Base-by-base conservation (phyloP, 306 rosid species). In the Mimosa bimucronata region DNA sequence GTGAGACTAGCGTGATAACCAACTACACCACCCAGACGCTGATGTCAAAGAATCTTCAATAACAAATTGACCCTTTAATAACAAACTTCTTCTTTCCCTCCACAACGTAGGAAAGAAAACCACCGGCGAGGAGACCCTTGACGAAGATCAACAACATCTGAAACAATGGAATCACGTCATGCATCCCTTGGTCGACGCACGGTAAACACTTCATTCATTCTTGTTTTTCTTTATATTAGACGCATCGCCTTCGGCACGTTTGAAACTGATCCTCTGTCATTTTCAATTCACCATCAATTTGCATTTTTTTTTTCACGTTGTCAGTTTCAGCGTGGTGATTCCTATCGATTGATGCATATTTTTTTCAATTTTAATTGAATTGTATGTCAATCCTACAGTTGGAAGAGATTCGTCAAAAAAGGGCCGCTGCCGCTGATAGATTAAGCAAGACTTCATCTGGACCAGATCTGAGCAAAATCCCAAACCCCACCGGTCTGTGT, bases 401-500 rank as follows among this genome's bases (percentile, higher is more conserved):
- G 78, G 96, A 90, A 73, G 98, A 95, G 61, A 93, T 95, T 90
- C 97, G 97, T 61, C 94, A 93, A 73, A 93, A 95, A 88, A 85
- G 99, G 71, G 99, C 98, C 0, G 38, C 38, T 34, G 38, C 38
- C 5, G 94, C 92, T 0, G 98, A 93, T 62, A 89, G 97, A 75
- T 86, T 95, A 77, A 90, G 74, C 88, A 91, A 91, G 88, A 25
- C 90, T 66, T 78, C 98, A 62, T 95, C 99, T 1, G 97, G 97
- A 12, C 93, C 91, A 71, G 99, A 95, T 93, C 92, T 91, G 52
- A 86, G 52, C 81, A 61, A 82, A 75, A 77, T 84, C 57, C 70
- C 93, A 1, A 76, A 28, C 74, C 77, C 86, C 66, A 71, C 86
- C 53, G 98, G 99, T 95, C 48, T 53, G 87, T 80, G 23, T 44